Base-by-base conservation (phyloP, 495 filamentous ascomycete species). In the Clohesyomyces aquaticus region DNA sequence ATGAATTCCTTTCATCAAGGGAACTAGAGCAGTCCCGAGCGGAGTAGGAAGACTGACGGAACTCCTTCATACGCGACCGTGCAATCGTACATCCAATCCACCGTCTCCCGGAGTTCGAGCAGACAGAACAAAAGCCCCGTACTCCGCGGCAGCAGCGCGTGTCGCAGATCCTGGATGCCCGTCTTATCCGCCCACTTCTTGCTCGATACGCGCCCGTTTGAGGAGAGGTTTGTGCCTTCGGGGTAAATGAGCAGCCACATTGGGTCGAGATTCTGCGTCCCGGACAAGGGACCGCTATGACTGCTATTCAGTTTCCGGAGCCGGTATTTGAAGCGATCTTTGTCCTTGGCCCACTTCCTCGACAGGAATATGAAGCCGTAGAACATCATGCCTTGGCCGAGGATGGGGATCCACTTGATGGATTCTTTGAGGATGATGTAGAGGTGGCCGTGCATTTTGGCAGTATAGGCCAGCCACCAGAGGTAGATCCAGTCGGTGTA, bases 401-500 rank as follows among this genome's bases (percentile, higher is more conserved):
- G 74, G 27, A 93, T 70, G 10, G 90, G 90, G 21, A 93, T 84
- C 48, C 82, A 86, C 72, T 89, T 91, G 57, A 94, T 78, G 3
- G 86, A 89, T 75, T 94, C 89, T 71, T 93, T 93, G 14, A 93
- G 75, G 68, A 94, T 91, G 65, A 94, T 93, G 74, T 87, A 93
- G 59, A 94, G 77, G 57, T 89, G 87, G n/a, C 91, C 91, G 62
- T 92, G 89, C 81, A 88, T 87, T 43, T 79, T 75, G 23, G 86
- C 82, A 23, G 90, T 86, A 66, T 93, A 94, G 22, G 87, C 87
- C 18, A 88, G 83, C 89, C 90, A 94, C 90, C 90, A 94, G 12
- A 94, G 79, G 71, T 94, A 94, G 11, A 93, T 74, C 90, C 90
- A 94, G 75, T 94, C 90, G 4, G 90, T 91, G 68, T 94, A 94